A percentile compares a stretch with the other conserved stretches of the same genome.
Evolutionary conservation across 2,329 filamentous ascomycete genomes (phyloP).

Genomic region (Aspergillus pseudotamarii): DNA sequence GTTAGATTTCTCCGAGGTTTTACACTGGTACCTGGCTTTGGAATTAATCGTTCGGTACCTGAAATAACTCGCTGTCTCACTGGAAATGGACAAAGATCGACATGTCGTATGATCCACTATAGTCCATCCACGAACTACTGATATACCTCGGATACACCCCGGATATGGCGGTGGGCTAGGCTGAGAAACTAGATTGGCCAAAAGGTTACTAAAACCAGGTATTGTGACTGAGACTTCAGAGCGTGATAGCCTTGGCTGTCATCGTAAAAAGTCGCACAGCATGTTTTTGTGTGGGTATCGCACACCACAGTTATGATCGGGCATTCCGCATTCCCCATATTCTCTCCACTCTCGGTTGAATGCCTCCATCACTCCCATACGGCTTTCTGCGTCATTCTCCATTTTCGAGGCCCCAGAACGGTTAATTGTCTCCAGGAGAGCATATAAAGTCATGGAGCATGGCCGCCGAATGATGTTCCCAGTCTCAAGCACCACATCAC

Average conservation of each 20-base stretch:
- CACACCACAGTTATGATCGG: not conserved
- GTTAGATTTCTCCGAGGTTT: not conserved
- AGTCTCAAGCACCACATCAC: not conserved
- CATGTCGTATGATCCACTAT: not conserved
- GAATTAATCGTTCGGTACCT: not conserved
- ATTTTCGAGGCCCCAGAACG: not conserved
- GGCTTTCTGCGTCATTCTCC: not conserved
- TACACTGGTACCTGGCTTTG: not conserved
- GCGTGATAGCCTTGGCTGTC: not conserved
- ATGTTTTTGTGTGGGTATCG: not conserved
- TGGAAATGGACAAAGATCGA: not conserved
- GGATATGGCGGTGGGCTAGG: not conserved
- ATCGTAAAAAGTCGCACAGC: not conserved
- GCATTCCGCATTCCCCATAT: not conserved
- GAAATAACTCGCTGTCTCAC: not conserved
- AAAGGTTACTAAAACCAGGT: not conserved
- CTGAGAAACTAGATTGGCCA: no score
- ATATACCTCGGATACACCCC: not conserved
- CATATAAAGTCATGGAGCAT: not conserved
- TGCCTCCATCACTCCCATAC: not conserved
- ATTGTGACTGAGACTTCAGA: not conserved
- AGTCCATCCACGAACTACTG: not conserved
- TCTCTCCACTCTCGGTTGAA: slow-evolving; percentile 5
- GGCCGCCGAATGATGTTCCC: not conserved
- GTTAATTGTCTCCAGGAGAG: not conserved